These are phyloP conservation scores for Diaporthe amygdali DNA, from an alignment of 2,329 filamentous ascomycete genomes.

Conservation along the genomic window DNA sequence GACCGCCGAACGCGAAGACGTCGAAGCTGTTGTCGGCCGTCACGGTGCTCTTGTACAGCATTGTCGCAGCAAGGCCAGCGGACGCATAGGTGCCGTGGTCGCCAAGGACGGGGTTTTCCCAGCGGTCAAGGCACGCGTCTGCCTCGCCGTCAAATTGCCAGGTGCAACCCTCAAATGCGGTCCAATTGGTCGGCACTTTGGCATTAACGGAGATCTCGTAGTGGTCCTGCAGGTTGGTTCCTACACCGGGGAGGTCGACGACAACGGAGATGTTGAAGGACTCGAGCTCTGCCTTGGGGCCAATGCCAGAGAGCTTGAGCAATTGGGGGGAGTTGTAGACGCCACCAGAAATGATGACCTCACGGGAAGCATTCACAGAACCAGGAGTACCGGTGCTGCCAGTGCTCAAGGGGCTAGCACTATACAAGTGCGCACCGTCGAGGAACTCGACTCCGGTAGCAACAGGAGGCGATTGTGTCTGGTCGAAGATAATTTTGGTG, in stretches of 20 bases:
- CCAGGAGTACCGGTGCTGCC: not conserved
- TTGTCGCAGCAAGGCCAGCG: slow-evolving; percentile 29
- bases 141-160: slow-evolving; percentile 21
- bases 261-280: slow-evolving; percentile 33
- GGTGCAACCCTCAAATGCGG: slow-evolving; percentile 26
- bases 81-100: slow-evolving; percentile 33
- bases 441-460: slow-evolving; percentile 30
- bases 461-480: slow-evolving; percentile 14
- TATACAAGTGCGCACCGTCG: slow-evolving; percentile 28
- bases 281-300: slow-evolving; percentile 31
- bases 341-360: slow-evolving; percentile 39
- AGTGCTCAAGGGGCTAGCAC: slow-evolving; percentile 24
- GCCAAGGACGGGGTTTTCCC: slow-evolving; percentile 27
- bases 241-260: slow-evolving; percentile 38
- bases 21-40: slow-evolving; percentile 46
- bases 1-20: slow-evolving; percentile 46
- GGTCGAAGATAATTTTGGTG: slow-evolving; percentile 28
- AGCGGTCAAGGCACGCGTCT: slow-evolving; percentile 29
- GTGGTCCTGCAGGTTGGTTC: slow-evolving; percentile 36
- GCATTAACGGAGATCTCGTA: slow-evolving; percentile 31
- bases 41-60: slow-evolving; percentile 35
- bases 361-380: slow-evolving; percentile 37
- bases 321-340: slow-evolving; percentile 38
- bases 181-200: slow-evolving; percentile 17
- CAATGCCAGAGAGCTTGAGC: slow-evolving; percentile 39